Evolutionary conservation across 1,284 basidiomycete species (phyloP).

Genomic region (Paramarasmius palmivorus): DNA sequence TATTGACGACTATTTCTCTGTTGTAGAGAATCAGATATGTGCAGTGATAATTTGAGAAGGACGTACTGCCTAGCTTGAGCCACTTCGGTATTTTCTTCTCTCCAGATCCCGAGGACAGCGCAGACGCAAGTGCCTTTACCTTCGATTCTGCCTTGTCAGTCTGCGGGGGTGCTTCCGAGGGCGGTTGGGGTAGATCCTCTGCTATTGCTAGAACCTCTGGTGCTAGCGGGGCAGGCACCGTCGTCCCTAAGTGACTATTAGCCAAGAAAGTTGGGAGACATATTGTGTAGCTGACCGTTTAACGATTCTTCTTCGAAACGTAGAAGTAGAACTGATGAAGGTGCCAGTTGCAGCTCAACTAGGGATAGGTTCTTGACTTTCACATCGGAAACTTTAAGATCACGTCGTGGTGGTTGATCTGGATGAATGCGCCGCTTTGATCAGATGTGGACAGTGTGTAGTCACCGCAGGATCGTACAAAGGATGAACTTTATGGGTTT

Average conservation of each 20-base stretch:
- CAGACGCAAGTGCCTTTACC: background rate
- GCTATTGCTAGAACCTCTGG: conserved; percentile 54
- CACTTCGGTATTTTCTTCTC: conserved; percentile 75
- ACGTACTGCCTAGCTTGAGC: conserved; percentile 43
- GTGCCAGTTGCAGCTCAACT: conserved; percentile 72
- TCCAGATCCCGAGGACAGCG: conserved; percentile 19
- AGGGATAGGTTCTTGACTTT: conserved; percentile 67
- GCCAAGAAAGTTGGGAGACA: background rate
- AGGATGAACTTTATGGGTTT: conserved; percentile 79
- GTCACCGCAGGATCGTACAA: conserved; percentile 47
- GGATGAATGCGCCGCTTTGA: conserved; percentile 3
- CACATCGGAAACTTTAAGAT: conserved; percentile 78
- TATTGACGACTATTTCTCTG: conserved; percentile 24
- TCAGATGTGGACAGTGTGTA: background rate
- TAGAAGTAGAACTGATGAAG: conserved; percentile 76
- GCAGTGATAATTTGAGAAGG: conserved; percentile 1
- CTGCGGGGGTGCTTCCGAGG: conserved; percentile 26
- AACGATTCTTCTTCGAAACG: conserved; percentile 72
- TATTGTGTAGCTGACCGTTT: conserved; percentile 53
- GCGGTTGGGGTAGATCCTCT: conserved; percentile 61
- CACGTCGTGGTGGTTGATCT: conserved; percentile 85
- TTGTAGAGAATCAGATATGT: background rate
- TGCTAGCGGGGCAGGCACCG: conserved; percentile 66
- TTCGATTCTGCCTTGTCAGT: conserved; percentile 17
- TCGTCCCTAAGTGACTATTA: conserved; percentile 35